These are phyloP conservation scores for Sphagnum magellanicum DNA, from an alignment of 228 moss, liverwort and hornwort species.

Conservation along the genomic window DNA sequence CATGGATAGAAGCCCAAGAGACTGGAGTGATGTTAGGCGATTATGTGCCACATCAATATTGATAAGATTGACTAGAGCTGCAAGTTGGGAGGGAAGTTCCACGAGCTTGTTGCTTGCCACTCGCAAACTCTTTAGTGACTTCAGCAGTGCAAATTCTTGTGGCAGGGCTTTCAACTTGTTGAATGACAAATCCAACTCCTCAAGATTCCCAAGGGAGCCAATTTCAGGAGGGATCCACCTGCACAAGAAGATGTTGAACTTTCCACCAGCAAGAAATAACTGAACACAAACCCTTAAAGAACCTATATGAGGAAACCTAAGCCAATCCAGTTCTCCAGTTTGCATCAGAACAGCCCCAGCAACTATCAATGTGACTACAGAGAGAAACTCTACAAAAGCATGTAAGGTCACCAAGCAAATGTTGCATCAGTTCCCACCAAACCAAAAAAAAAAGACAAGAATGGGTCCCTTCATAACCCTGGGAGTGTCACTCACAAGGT, in stretches of 20 bases:
- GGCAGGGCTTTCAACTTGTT: conserved; percentile 87
- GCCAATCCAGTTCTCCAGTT: too few relatives aligned
- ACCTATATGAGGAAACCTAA: too few relatives aligned
- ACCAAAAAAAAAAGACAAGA: too few relatives aligned
- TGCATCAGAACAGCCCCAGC: too few relatives aligned
- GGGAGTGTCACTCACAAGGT: too few relatives aligned
- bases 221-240: conserved; percentile 91
- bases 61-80: conserved; percentile 51
- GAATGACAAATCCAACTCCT: conserved; percentile 87
- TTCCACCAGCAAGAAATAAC: neutral
- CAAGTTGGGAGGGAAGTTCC: conserved; percentile 74
- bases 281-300: neutral
- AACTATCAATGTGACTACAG: too few relatives aligned
- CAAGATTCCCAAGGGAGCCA: conserved; percentile 63
- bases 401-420: too few relatives aligned
- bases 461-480: too few relatives aligned
- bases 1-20: conserved; percentile 70
- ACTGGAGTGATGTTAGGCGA: conserved; percentile 66
- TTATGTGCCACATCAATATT: conserved; percentile 85
- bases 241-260: conserved; percentile 13
- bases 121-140: conserved; percentile 63
- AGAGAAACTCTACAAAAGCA: too few relatives aligned
- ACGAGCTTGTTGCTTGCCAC: conserved; percentile 89
- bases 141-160: conserved; percentile 70
- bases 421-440: too few relatives aligned